Evolutionary conservation across 2,329 filamentous ascomycete genomes (phyloP).

Genomic region (Colletotrichum liaoningense): DNA sequence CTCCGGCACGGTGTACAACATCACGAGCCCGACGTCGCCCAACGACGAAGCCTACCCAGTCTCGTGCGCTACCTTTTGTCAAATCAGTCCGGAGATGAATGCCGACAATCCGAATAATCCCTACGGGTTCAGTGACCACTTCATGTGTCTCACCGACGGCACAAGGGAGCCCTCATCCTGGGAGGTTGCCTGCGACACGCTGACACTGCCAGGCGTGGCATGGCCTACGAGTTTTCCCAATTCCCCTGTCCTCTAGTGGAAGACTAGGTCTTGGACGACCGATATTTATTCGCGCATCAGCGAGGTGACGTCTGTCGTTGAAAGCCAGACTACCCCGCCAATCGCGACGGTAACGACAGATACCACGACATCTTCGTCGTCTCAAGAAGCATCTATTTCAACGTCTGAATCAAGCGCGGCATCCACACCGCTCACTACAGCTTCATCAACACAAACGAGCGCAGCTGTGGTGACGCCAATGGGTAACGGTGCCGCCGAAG

Average conservation of each 20-base stretch:
- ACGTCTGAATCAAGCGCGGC: not conserved
- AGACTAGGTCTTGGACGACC: not conserved
- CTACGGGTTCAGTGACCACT: conserved; percentile 8
- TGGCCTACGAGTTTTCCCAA: not conserved
- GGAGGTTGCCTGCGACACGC: conserved; percentile 13
- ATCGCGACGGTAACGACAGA: not conserved
- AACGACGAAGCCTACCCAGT: conserved; percentile 1
- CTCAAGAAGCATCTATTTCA: not conserved
- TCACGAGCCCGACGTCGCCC: not conserved
- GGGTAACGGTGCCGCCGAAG: not conserved
- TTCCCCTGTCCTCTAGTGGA: not conserved
- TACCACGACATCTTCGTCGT: not conserved
- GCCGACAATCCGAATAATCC: not conserved
- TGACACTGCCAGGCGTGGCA: not conserved
- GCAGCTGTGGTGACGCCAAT: not conserved
- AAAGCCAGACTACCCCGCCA: not conserved
- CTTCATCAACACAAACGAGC: not conserved
- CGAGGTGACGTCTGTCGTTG: not conserved
- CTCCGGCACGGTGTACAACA: conserved; percentile 22
- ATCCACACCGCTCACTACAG: not conserved
- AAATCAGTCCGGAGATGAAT: conserved; percentile 1
- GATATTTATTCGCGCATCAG: not conserved
- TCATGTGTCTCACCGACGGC: conserved; percentile 24
- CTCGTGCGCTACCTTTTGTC: conserved; percentile 19
- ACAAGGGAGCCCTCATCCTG: not conserved